phyloP scores from a whole-genome alignment of 345 rosid species.

The Pseudoturritis turrita region DNA sequence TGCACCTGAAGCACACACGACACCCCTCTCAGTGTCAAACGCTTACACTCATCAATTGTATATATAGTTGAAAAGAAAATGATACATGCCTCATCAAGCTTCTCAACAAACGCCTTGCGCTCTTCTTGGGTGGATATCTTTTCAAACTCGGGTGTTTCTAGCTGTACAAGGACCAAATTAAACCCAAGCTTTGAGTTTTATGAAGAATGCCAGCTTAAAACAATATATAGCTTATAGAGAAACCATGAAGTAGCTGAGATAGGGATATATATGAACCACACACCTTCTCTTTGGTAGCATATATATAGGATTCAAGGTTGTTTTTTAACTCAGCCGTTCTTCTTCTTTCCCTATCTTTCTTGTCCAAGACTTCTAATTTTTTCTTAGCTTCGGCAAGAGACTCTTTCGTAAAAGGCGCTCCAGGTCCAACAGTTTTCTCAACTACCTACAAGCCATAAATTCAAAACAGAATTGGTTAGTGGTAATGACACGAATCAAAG shows the following conservation, averaged over 20 bases:
- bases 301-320: constrained; percentile 88
- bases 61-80: not conserved
- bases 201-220: not conserved
- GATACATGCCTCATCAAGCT: constrained; percentile 79
- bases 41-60: not conserved
- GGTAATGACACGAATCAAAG: not conserved
- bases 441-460: constrained; percentile 45
- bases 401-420: constrained; percentile 63
- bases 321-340: constrained; percentile 94
- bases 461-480: not conserved
- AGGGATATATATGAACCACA: not conserved
- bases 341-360: constrained; percentile 84
- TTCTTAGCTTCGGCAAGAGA: constrained; percentile 59
- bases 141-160: constrained; percentile 63
- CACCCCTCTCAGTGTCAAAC: not conserved
- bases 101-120: constrained; percentile 67
- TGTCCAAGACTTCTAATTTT: constrained; percentile 75
- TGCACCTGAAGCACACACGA: constrained; percentile 59
- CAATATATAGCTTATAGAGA: not conserved
- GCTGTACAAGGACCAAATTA: constrained; percentile 39
- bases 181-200: constrained; percentile 7
- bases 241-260: not conserved
- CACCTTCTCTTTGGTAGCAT: constrained; percentile 95
- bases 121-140: constrained; percentile 74
- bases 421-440: constrained; percentile 81